Evolutionary conservation across 139 green algal genomes (phyloP).

Genomic region (Mesostigma viride): DNA sequence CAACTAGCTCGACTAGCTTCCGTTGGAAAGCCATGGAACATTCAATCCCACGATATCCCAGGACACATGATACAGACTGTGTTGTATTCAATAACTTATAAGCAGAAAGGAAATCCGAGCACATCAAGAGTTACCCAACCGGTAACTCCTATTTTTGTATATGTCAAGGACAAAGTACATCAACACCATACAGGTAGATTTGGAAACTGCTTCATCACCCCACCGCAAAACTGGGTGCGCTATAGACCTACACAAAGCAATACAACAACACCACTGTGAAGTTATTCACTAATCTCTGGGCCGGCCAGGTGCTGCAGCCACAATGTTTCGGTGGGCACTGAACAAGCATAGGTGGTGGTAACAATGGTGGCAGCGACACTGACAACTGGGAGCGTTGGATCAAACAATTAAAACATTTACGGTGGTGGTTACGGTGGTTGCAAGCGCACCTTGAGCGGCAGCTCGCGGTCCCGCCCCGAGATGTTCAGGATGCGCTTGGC

Average conservation of each 20-base stretch:
- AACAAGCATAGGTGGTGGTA: background rate
- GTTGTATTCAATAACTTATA: too few relatives aligned
- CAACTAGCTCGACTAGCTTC: slow-evolving; percentile 8
- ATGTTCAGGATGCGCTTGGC: slow-evolving; percentile 66
- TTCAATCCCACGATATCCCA: background rate
- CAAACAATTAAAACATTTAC: slow-evolving; percentile 16
- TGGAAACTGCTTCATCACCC: too few relatives aligned
- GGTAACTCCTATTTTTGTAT: too few relatives aligned
- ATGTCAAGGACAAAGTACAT: too few relatives aligned
- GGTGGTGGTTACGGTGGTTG: background rate
- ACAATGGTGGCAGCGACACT: background rate
- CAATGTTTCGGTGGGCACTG: background rate
- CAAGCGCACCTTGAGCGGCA: slow-evolving; percentile 77
- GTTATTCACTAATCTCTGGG: too few relatives aligned
- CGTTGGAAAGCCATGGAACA: slow-evolving; percentile 8
- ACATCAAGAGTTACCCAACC: too few relatives aligned
- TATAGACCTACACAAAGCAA: too few relatives aligned
- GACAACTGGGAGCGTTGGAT: background rate
- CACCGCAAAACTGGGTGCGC: too few relatives aligned
- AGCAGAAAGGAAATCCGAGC: too few relatives aligned
- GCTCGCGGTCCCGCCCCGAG: slow-evolving; percentile 56
- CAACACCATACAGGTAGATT: too few relatives aligned
- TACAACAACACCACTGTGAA: too few relatives aligned
- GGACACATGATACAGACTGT: too few relatives aligned
- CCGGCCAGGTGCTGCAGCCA: background rate